These are phyloP conservation scores for Prosopis cineraria DNA, from an alignment of 306 rosid genomes.

Conservation along the genomic window DNA sequence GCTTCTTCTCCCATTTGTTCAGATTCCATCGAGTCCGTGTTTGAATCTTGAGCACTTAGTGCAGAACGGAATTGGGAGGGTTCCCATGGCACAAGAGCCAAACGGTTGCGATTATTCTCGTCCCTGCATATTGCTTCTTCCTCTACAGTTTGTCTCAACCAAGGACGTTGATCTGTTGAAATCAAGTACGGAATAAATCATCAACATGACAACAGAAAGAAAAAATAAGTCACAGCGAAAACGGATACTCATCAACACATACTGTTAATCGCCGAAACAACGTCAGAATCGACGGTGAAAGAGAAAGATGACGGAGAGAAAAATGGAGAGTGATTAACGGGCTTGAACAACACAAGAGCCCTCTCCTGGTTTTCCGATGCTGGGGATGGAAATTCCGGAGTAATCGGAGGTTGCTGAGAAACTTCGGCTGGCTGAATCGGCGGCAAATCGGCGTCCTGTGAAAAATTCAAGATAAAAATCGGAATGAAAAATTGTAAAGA, in stretches of 20 bases:
- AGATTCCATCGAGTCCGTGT: background rate
- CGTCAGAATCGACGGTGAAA: slow-evolving; percentile 48
- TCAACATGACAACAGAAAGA: background rate
- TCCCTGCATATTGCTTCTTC: background rate
- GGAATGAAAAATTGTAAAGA: background rate
- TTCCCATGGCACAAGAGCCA: slow-evolving; percentile 22
- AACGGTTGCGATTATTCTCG: background rate
- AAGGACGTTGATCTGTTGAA: background rate
- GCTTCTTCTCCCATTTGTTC: slow-evolving; percentile 6
- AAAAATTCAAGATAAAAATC: background rate
- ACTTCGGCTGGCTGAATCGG: background rate
- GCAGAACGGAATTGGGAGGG: background rate
- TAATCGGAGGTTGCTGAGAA: background rate
- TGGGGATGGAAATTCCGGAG: background rate
- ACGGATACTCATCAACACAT: background rate
- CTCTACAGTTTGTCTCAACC: background rate
- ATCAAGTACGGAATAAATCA: background rate
- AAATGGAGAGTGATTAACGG: background rate
- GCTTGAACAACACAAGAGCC: slow-evolving; percentile 78
- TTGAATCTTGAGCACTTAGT: background rate
- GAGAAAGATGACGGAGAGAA: slow-evolving; percentile 37
- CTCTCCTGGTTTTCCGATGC: slow-evolving; percentile 50
- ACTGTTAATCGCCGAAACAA: slow-evolving; percentile 63
- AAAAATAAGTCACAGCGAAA: background rate
- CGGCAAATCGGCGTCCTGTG: background rate